Percentiles rank a stretch among this genome's conserved stretches.
Evolutionary conservation across 192 early-diverging fungal genomes (phyloP).

Genomic region (Backusella circina): DNA sequence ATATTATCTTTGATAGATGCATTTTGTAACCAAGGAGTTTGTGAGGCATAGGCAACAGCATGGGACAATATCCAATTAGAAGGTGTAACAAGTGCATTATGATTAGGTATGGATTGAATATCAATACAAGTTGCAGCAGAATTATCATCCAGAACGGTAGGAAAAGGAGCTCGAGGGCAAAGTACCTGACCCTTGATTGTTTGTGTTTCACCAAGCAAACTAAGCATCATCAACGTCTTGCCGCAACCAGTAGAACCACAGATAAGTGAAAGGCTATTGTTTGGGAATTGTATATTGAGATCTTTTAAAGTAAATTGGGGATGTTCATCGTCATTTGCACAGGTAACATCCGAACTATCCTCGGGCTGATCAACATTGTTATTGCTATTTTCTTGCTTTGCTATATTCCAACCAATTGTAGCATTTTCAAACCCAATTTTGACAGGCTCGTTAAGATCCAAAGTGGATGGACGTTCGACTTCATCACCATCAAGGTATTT

Average conservation of each 20-base stretch:
- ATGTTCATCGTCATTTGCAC: neutral
- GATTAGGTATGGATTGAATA: neutral
- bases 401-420: slow-evolving; percentile 50
- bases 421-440: slow-evolving; percentile 37
- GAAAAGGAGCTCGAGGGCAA: slow-evolving; percentile 25
- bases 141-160: neutral
- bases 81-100: neutral
- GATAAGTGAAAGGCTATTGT: slow-evolving; percentile 40
- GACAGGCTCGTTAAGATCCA: slow-evolving; percentile 8
- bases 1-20: slow-evolving; percentile 75
- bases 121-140: neutral
- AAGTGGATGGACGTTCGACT: slow-evolving; percentile 21
- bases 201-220: slow-evolving; percentile 70
- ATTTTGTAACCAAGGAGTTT: slow-evolving; percentile 66
- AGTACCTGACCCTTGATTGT: slow-evolving; percentile 28
- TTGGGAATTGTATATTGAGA: slow-evolving; percentile 45
- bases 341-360: neutral
- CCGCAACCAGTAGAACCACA: slow-evolving; percentile 84
- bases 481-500: slow-evolving; percentile 44
- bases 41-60: slow-evolving; percentile 76
- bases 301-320: slow-evolving; percentile 39
- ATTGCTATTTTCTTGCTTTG: neutral
- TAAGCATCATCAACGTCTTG: slow-evolving; percentile 78
- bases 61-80: slow-evolving; percentile 31
- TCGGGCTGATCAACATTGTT: neutral